Evolutionary conservation across 2,329 filamentous ascomycete genomes (phyloP).

Genomic region (Neonectria coccinea): DNA sequence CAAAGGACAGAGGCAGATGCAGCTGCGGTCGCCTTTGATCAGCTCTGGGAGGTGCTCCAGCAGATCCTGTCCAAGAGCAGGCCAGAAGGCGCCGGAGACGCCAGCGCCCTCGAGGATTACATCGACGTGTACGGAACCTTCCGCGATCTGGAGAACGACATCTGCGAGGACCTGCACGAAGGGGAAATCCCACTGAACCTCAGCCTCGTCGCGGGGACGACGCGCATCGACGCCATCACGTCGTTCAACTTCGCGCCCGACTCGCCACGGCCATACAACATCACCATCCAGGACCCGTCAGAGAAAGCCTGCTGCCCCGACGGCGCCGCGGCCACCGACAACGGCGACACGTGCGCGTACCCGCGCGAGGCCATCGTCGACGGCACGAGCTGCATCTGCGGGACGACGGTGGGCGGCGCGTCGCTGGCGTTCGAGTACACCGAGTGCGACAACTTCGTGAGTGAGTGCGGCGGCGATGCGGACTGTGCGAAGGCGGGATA

Average conservation of each 20-base stretch:
- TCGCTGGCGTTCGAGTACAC: constrained; percentile 50
- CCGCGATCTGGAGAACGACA: constrained; percentile 48
- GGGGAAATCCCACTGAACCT: constrained; percentile 49
- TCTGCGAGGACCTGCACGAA: constrained; percentile 51
- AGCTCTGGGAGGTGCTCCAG: constrained; percentile 49
- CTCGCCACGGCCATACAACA: constrained; percentile 42
- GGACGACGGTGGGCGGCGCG: constrained; percentile 42
- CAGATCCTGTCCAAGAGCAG: constrained; percentile 46
- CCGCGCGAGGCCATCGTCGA: constrained; percentile 47
- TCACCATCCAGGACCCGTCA: constrained; percentile 51
- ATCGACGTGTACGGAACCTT: constrained; percentile 48
- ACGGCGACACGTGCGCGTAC: constrained; percentile 46
- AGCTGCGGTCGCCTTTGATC: constrained; percentile 45
- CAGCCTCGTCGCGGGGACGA: constrained; percentile 49
- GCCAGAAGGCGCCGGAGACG: constrained; percentile 22
- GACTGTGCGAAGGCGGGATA: constrained; percentile 46
- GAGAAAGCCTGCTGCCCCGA: constrained; percentile 50
- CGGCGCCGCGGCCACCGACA: constrained; percentile 39
- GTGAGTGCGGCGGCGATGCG: constrained; percentile 40
- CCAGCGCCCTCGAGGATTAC: constrained; percentile 49
- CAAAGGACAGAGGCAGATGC: constrained; percentile 42
- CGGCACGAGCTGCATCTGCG: constrained; percentile 51
- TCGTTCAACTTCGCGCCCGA: constrained; percentile 48
- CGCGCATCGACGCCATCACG: constrained; percentile 45
- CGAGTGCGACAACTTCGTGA: constrained; percentile 51